A percentile compares a stretch with the other conserved stretches of the same genome.
phyloP scores from a whole-genome alignment of 805 yeast genomes.

The Kockiozyma suomiensis region DNA sequence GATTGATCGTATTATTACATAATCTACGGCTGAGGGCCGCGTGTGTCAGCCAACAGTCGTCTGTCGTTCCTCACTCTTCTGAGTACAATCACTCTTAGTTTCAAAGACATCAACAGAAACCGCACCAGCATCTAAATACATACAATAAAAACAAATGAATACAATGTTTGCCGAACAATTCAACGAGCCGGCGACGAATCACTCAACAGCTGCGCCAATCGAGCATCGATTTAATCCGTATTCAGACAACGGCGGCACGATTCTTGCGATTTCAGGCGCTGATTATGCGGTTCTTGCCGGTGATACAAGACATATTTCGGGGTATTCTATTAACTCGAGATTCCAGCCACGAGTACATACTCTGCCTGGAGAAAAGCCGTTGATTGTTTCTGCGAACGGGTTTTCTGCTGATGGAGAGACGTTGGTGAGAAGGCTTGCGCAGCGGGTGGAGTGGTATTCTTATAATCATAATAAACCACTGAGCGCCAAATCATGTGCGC shows the following conservation, averaged over 20 bases:
- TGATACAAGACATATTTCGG: slow-evolving; percentile 95
- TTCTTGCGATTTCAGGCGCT: slow-evolving; percentile 95
- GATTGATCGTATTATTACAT: no score
- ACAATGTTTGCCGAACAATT: slow-evolving; percentile 26
- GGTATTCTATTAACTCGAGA: slow-evolving; percentile 90
- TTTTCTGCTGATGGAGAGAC: slow-evolving; percentile 95
- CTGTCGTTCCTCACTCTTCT: no score
- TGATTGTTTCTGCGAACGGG: slow-evolving; percentile 90
- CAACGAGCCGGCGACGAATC: slow-evolving; percentile 14
- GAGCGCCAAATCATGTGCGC: slow-evolving; percentile 73
- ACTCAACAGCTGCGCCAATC: slow-evolving; percentile 56
- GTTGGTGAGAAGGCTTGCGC: slow-evolving; percentile 71
- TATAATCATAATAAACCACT: slow-evolving; percentile 75
- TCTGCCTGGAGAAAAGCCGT: slow-evolving; percentile 71
- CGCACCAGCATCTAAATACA: no score
- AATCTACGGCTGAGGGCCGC: no score
- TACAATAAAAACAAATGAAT: no score
- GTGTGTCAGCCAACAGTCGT: no score
- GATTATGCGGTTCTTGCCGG: slow-evolving; percentile 97
- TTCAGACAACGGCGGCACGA: slow-evolving; percentile 92
- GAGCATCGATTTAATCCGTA: slow-evolving; percentile 93
- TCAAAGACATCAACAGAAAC: no score
- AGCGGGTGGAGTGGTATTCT: slow-evolving; percentile 78
- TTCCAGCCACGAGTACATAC: slow-evolving; percentile 86
- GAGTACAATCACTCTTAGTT: no score